These are phyloP conservation scores for Fonsecaea multimorphosa DNA, from an alignment of 2,329 filamentous ascomycete species.

Conservation along the genomic window DNA sequence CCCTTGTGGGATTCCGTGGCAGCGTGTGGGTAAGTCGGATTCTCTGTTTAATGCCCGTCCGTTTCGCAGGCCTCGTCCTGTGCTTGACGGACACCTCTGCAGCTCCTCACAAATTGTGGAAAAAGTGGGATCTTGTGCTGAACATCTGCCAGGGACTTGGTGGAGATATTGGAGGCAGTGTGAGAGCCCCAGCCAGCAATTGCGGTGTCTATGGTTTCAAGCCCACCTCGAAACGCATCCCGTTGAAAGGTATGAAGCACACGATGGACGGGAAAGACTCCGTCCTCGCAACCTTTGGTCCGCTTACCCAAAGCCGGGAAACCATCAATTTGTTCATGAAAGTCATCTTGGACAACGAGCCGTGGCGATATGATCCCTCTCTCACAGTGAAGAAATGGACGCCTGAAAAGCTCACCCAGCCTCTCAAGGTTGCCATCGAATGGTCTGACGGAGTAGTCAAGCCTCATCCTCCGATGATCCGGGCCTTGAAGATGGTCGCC, in stretches of 20 bases:
- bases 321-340: conserved; percentile 55
- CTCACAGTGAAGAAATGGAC: conserved; percentile 62
- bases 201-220: conserved; percentile 50
- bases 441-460: conserved; percentile 68
- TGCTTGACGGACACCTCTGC: background rate
- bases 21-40: conserved; percentile 41
- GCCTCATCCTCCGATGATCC: conserved; percentile 69
- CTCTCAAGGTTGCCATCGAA: conserved; percentile 66
- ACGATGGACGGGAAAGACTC: conserved; percentile 27
- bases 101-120: background rate
- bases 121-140: background rate
- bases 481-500: conserved; percentile 55
- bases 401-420: conserved; percentile 37
- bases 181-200: conserved; percentile 49
- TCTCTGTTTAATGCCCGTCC: background rate
- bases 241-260: conserved; percentile 34
- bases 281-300: conserved; percentile 60
- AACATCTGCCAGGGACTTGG: conserved; percentile 57
- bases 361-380: conserved; percentile 61
- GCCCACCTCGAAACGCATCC: conserved; percentile 51
- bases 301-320: conserved; percentile 59
- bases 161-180: conserved; percentile 56
- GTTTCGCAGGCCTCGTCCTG: background rate
- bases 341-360: conserved; percentile 51
- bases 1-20: conserved; percentile 59